These are phyloP conservation scores for Galerina sulciceps DNA, from an alignment of 768 basidiomycete genomes.

Conservation along the genomic window DNA sequence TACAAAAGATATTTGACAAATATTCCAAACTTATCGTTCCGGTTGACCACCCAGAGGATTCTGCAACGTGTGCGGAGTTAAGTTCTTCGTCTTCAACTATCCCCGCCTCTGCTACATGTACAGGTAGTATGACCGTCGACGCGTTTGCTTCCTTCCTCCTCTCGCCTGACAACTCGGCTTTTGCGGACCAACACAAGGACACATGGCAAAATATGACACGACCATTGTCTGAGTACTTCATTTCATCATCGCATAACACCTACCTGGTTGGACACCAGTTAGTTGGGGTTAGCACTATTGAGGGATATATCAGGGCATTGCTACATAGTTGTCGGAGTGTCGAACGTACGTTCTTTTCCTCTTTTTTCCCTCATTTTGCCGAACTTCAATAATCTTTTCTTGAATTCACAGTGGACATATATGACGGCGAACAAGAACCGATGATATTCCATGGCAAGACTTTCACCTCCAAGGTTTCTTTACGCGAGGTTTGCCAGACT, in stretches of 20 bases:
- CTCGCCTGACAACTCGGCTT: slow-evolving; percentile 75
- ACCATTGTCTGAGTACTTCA: slow-evolving; percentile 86
- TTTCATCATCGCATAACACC: slow-evolving; percentile 94
- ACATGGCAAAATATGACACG: slow-evolving; percentile 86
- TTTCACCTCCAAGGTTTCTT: slow-evolving; percentile 82
- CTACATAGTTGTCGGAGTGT: slow-evolving; percentile 89
- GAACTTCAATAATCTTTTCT: slow-evolving; percentile 36
- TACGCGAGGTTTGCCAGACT: slow-evolving; percentile 83
- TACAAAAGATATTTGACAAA: slow-evolving; percentile 42
- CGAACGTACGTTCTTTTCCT: slow-evolving; percentile 69
- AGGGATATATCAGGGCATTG: slow-evolving; percentile 89
- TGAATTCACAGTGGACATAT: slow-evolving; percentile 77
- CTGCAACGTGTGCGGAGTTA: background rate
- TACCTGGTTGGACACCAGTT: slow-evolving; percentile 87
- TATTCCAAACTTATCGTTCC: slow-evolving; percentile 28
- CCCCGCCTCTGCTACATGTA: slow-evolving; percentile 12
- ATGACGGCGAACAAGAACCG: slow-evolving; percentile 85
- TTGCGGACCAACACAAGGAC: slow-evolving; percentile 45
- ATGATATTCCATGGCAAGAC: slow-evolving; percentile 95
- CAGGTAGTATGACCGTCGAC: slow-evolving; percentile 51
- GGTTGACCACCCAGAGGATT: slow-evolving; percentile 27
- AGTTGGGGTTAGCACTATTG: slow-evolving; percentile 84
- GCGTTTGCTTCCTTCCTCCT: slow-evolving; percentile 81
- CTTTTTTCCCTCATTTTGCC: slow-evolving; percentile 52
- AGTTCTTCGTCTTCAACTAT: too few species aligned